Evolutionary conservation across 2,329 filamentous ascomycete genomes (phyloP).

Genomic region (Sporothrix curviconia): DNA sequence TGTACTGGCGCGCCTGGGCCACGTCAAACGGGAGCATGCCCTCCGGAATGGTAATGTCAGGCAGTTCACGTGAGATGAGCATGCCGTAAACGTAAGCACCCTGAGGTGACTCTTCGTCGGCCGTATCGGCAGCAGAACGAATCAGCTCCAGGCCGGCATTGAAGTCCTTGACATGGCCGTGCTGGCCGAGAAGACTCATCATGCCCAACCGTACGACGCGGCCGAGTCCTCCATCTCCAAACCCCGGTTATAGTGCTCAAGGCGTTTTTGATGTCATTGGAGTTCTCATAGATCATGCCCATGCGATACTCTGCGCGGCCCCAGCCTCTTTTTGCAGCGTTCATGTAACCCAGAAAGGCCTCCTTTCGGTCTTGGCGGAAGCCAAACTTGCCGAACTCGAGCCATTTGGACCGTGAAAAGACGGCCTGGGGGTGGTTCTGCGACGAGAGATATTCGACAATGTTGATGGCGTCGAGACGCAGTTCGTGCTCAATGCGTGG

Average conservation of each 20-base stretch:
- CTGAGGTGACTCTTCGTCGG: constrained; percentile 94
- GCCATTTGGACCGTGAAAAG: constrained; percentile 93
- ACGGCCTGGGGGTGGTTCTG: constrained; percentile 90
- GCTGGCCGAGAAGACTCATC: constrained; percentile 94
- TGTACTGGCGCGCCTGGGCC: constrained; percentile 70
- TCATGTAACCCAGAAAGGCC: constrained; percentile 78
- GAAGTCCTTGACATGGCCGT: constrained; percentile 80
- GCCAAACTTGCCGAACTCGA: constrained; percentile 96
- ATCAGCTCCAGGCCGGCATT: constrained; percentile 74
- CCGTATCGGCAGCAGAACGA: constrained; percentile 70
- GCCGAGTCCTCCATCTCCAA: constrained; percentile 79
- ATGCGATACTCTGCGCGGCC: constrained; percentile 90
- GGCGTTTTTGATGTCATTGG: constrained; percentile 85
- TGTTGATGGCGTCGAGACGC: constrained; percentile 80
- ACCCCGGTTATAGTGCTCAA: constrained; percentile 82
- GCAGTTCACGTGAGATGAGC: constrained; percentile 82
- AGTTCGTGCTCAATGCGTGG: constrained; percentile 86
- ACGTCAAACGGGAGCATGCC: constrained; percentile 64
- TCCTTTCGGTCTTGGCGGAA: constrained; percentile 88
- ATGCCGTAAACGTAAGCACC: constrained; percentile 94
- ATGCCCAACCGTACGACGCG: constrained; percentile 79
- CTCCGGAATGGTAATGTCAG: constrained; percentile 78
- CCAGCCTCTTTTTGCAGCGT: constrained; percentile 77
- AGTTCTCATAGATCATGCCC: constrained; percentile 96
- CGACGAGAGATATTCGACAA: constrained; percentile 81